phyloP scores from a whole-genome alignment of 352 stramenopile genomes.

The Phytophthora pisi region DNA sequence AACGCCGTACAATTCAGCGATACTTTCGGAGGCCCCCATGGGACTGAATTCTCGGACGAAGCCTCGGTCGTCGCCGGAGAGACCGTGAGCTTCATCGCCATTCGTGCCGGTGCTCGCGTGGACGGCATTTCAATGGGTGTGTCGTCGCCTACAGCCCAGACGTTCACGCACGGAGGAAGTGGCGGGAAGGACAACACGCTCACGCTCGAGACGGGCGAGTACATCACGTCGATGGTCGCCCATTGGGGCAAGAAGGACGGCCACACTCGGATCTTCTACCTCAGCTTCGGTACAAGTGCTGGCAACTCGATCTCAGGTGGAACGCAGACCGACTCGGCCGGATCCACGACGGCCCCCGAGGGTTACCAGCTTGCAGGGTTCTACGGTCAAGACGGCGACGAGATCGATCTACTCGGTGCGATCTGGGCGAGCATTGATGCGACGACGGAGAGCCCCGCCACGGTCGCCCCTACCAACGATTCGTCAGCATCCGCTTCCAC shows the following conservation, averaged over 20 bases:
- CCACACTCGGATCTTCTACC: slow-evolving; percentile 9
- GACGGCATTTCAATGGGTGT: slow-evolving; percentile 10
- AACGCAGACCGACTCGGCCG: slow-evolving; percentile 4
- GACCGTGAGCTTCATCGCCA: slow-evolving; percentile 6
- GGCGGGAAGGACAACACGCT: slow-evolving; percentile 8
- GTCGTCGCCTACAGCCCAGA: slow-evolving; percentile 5
- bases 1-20: slow-evolving; percentile 6
- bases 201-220: slow-evolving; percentile 4
- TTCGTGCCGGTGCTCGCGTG: slow-evolving; percentile 8
- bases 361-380: slow-evolving; percentile 7
- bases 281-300: slow-evolving; percentile 5
- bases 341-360: slow-evolving; percentile 7
- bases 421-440: slow-evolving; percentile 6
- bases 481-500: background rate
- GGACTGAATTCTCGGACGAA: slow-evolving; percentile 12
- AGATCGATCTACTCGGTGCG: slow-evolving; percentile 4
- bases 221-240: slow-evolving; percentile 9
- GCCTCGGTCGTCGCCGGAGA: slow-evolving; percentile 9
- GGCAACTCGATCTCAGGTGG: slow-evolving; percentile 8
- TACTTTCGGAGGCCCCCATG: slow-evolving; percentile 13
- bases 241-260: slow-evolving; percentile 15
- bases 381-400: slow-evolving; percentile 6
- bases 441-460: background rate
- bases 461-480: background rate
- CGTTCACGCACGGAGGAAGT: slow-evolving; percentile 8